Base-by-base conservation (phyloP, 345 rosid genomes). In the Carallia pectinifolia region DNA sequence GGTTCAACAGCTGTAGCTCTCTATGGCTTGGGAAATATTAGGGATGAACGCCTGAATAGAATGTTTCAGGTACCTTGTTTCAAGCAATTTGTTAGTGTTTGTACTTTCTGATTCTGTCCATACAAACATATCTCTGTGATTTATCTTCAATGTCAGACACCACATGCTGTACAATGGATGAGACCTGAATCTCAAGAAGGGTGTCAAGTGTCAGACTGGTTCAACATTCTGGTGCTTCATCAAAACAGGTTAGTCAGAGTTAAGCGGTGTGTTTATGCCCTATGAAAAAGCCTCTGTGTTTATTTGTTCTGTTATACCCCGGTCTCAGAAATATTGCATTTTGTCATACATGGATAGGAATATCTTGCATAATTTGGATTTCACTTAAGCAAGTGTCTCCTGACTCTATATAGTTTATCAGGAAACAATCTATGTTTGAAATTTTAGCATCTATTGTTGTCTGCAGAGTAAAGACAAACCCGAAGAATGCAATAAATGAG, bases 91-190 rank as follows among this genome's bases (percentile, higher is more conserved):
- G 19, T 68, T 73, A 29, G 16, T 34, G 29, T 58, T 69, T 23
- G 31, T 69, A 60, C 44, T 65, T 50, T 60, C 77, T 53, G 37
- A 75, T 3, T 37, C 61, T 58, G 60, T 33, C 65, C 38, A 69
- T 74, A 12, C 71, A 44, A 53, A 53, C 62, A 31, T 73, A 27
- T 23, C n/a, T 74, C 38, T 70, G 62, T 64, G 66, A 50, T 81
- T 71, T 53, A n/a, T 61, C 34, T 18, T 68, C 79, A 53, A 68
- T 67, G 71, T 72, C 56, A 94, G 99, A 94, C 97, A 61, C 99
- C 99, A 40, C 99, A 92, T 80, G 97, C 96, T 72, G 92, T 94
- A 59, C 96, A 92, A 80, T 94, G 99, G 99, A 94, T 91, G 97
- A 89, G 97, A 69, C 97, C 99, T 74, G 99, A 94, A 87, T 81